Base-by-base conservation (phyloP, 805 yeast species). In the Spathaspora arborariae region DNA sequence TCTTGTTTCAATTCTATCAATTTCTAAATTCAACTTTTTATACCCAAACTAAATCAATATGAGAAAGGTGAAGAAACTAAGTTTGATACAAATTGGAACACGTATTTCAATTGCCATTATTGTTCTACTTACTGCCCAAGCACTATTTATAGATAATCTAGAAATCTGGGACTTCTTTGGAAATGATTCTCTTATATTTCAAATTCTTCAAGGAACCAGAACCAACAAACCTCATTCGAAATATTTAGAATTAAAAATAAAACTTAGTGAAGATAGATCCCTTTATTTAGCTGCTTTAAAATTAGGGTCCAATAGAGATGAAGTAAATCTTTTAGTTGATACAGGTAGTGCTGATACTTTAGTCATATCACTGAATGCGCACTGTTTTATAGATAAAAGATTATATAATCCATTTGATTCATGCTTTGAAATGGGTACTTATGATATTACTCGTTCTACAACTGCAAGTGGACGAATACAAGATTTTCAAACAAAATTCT, bases 291-390 rank as follows among this genome's bases (percentile, higher is more conserved):
- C 35, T 30, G 35, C 35, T 3, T n/a, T 30, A 4, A 15, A 13
- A 5, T 30, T 65, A 10, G 74, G 74, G 5, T 59, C 65, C n/a
- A 51, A 58, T 38, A 41, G 47, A 36, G 61, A 65, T 21, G 42
- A 51, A 30, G 60, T 58, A 9, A 54, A 58, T 6, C 68, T 67
- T 1, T 56, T 65, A 51, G 60, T 70, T 9, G 74, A 68, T 50
- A 70, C 74, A 20, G 74, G 73, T 5, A 65, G 72, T 7, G 64
- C 71, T 5, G 74, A 70, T 50, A 56, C 68, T 44, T 68, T 73
- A 73, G 57, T 70, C 35, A 65, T 66, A 66, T 48, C 65, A 11
- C 56, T 51, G 34, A 61, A 65, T 30, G 56, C 62, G 3, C 37
- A 27, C 3, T 65, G 70, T 47, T 26, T 9, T n/a, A 39, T 26